A percentile compares a stretch with the other conserved stretches of the same genome.
Evolutionary conservation across 345 rosid genomes (phyloP).

Genomic region (Eucalyptus globulus): DNA sequence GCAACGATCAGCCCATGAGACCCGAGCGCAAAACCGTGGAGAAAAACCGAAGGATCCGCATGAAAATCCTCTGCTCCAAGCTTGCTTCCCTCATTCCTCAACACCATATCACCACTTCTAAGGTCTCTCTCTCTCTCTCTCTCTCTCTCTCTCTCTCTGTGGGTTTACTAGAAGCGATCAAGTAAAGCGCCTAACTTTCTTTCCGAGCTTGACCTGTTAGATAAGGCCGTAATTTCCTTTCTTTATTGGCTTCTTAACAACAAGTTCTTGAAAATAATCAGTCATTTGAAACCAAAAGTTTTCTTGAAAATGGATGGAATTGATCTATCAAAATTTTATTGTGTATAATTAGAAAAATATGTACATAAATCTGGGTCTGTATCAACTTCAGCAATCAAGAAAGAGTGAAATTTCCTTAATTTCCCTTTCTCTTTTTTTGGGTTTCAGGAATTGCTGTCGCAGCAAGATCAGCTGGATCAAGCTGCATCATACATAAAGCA

Average conservation of each 20-base stretch:
- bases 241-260: neutral
- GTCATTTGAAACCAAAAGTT: neutral
- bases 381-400: neutral
- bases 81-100: slow-evolving; percentile 34
- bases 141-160: neutral
- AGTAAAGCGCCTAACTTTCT: neutral
- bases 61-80: slow-evolving; percentile 30
- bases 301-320: neutral
- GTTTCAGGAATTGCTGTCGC: slow-evolving; percentile 20
- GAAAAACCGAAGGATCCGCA: slow-evolving; percentile 37
- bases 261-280: neutral
- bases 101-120: slow-evolving; percentile 7
- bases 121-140: slow-evolving; percentile 8
- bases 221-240: neutral
- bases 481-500: slow-evolving; percentile 34
- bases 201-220: neutral
- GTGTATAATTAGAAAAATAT: neutral
- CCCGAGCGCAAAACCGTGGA: slow-evolving; percentile 34
- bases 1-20: neutral
- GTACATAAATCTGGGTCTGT: neutral
- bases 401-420: neutral
- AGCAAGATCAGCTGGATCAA: slow-evolving; percentile 27
- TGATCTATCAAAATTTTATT: neutral
- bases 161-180: neutral
- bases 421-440: neutral